phyloP scores from a whole-genome alignment of 495 filamentous ascomycete species.

The Aspergillus bertholletiae region DNA sequence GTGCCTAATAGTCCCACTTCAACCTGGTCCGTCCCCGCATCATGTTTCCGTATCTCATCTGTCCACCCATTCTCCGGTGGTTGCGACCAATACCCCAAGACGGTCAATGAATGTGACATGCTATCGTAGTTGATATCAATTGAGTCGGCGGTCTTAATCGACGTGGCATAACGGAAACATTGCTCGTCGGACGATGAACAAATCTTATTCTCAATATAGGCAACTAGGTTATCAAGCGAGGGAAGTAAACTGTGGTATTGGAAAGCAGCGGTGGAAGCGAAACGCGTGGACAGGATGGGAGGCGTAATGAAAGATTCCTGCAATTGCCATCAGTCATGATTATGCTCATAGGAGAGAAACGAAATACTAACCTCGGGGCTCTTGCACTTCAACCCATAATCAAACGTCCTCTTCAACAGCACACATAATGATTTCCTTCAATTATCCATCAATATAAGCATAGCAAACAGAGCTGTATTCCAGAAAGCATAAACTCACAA shows the following conservation, averaged over 20 bases:
- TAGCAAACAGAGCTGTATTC: slow-evolving; percentile 7
- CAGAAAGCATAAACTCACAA: not conserved
- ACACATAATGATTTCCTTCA: slow-evolving; percentile 58
- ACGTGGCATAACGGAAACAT: slow-evolving; percentile 34
- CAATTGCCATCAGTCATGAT: not conserved
- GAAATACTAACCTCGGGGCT: slow-evolving; percentile 39
- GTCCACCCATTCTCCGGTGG: slow-evolving; percentile 45
- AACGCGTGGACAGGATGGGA: slow-evolving; percentile 58
- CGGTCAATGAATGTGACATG: slow-evolving; percentile 59
- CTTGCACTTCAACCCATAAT: slow-evolving; percentile 49
- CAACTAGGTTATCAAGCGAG: slow-evolving; percentile 50
- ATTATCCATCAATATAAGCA: not conserved
- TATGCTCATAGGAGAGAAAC: not conserved
- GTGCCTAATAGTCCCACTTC: slow-evolving; percentile 81
- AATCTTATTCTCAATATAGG: slow-evolving; percentile 53
- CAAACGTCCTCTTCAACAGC: slow-evolving; percentile 60
- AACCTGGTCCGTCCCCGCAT: slow-evolving; percentile 42
- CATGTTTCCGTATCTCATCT: slow-evolving; percentile 39
- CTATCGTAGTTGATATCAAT: slow-evolving; percentile 78
- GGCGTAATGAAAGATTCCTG: slow-evolving; percentile 67
- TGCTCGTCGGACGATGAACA: slow-evolving; percentile 41
- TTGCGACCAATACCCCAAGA: slow-evolving; percentile 59
- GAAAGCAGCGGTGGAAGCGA: slow-evolving; percentile 59
- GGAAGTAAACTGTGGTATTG: slow-evolving; percentile 68
- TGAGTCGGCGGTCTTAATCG: slow-evolving; percentile 51